Conservation (phyloP, 805 yeast genomes). For the Wickerhamomyces kurtzmanii region DNA sequence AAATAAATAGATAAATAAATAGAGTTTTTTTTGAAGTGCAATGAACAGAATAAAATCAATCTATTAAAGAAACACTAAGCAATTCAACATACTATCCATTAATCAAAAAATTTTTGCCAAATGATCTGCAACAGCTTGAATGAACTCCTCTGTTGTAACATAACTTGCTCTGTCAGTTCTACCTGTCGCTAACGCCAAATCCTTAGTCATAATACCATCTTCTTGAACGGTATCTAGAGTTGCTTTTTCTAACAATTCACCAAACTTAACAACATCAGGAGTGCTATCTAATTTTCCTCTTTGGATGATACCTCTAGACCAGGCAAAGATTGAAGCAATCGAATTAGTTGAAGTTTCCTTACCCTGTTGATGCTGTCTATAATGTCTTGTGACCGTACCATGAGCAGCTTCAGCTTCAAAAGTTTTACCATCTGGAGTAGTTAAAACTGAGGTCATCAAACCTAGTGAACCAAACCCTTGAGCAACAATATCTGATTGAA, state of each 20-base stretch:
- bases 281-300: constrained; percentile 86
- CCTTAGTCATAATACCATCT: constrained; percentile 93
- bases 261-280: constrained; percentile 78
- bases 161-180: constrained; percentile 73
- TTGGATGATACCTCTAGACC: constrained; percentile 91
- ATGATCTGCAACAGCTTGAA: constrained; percentile 70
- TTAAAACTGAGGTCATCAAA: constrained; percentile 92
- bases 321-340: constrained; percentile 93
- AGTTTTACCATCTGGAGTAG: constrained; percentile 94
- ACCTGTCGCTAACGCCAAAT: constrained; percentile 84
- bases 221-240: constrained; percentile 75
- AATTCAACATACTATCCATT: too few relatives aligned
- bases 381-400: constrained; percentile 97
- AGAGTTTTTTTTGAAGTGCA: too few relatives aligned
- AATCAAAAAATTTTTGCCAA: constrained; percentile 27
- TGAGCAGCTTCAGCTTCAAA: constrained; percentile 99
- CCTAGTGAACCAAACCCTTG: constrained; percentile 98
- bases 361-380: constrained; percentile 92
- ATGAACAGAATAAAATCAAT: too few relatives aligned
- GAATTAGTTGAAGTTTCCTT: constrained; percentile 96
- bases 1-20: too few relatives aligned
- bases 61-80: too few relatives aligned
- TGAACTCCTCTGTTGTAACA: constrained; percentile 88
- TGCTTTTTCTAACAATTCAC: constrained; percentile 69
- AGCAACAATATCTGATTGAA: constrained; percentile 92